Evolutionary conservation across 495 filamentous ascomycete species (phyloP).

Genomic region (Trichoderma virens): DNA sequence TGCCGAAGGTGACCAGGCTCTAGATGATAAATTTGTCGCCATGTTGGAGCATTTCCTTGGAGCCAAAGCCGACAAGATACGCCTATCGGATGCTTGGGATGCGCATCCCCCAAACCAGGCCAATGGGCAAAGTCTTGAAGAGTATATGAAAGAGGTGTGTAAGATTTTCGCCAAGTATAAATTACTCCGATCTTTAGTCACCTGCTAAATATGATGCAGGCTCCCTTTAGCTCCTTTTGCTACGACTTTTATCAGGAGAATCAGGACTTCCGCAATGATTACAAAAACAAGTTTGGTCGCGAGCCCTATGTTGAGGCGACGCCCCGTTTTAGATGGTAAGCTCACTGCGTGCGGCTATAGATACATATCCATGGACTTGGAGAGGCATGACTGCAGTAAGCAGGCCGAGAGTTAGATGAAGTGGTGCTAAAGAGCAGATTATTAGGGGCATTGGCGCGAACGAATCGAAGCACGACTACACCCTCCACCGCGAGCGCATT

Average conservation of each 20-base stretch:
- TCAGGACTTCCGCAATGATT: slow-evolving; percentile 11
- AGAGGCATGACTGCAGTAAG: not conserved
- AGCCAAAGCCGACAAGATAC: not conserved
- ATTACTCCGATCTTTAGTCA: not conserved
- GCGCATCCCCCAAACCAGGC: not conserved
- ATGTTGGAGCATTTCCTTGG: slow-evolving; percentile 2
- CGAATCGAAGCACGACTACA: slow-evolving; percentile 7
- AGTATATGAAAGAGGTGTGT: slow-evolving; percentile 14
- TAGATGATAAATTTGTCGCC: slow-evolving; percentile 4
- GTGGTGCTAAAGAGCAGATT: not conserved
- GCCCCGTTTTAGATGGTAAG: slow-evolving; percentile 17
- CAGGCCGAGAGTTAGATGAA: not conserved
- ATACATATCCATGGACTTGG: no score
- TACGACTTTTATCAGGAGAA: slow-evolving; percentile 16
- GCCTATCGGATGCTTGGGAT: not conserved
- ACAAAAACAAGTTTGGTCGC: slow-evolving; percentile 12
- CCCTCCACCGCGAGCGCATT: slow-evolving; percentile 6
- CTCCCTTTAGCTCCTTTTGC: slow-evolving; percentile 13
- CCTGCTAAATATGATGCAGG: slow-evolving; percentile 8
- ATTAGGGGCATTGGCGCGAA: slow-evolving; percentile 15
- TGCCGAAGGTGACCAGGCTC: not conserved
- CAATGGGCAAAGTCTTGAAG: slow-evolving; percentile 9
- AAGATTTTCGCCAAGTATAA: not conserved
- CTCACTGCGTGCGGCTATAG: not conserved
- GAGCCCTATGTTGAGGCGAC: slow-evolving; percentile 16